Evolutionary conservation across 2,329 filamentous ascomycete species (phyloP), one percentile per base, ranked within the genome.

Genomic region (Penicillium sp.): DNA sequence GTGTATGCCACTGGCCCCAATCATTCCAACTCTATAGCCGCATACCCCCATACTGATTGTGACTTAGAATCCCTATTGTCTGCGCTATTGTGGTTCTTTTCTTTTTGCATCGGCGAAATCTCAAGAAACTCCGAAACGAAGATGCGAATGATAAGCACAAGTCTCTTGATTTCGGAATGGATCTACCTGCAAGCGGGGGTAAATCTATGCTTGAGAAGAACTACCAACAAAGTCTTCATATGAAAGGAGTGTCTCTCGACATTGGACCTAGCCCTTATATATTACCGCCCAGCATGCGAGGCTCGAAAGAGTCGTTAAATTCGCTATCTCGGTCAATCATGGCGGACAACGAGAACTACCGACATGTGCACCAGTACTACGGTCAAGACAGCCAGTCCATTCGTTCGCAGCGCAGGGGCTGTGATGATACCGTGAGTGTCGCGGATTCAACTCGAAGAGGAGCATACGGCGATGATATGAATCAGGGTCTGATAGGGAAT

Each of bases 121-220:
- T 91, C 45, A 87, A 85, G 74, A 92, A 88, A 71, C 83, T 92
- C 66, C 83, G 83, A 59, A 80, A 84, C 62, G 95, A 99, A 79
- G 95, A 99, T 79, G 84, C 85, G 19, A 88, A 90, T 65, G 93
- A 97, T 76, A 91, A 92, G 68, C 92, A 96, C 78, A 93, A 90
- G 73, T 95, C 92, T 0, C 85, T 98, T 73, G 95, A 99, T 76
- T 99, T 97, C 74, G 95, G 95, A 41, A 79, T 97, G 73, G 92
- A 90, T 60, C 76, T 81, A 64, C 72, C 60, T 46, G 62, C 63
- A 65, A 67, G 50, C 81, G 73, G 73, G 26, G 73, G 71, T 46
- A 84, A 81, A 83, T 84, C 81, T 29, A 84, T 91, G 72, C 88
- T 88, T 13, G 78, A 83, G 65, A 79, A 83, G 65, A 81, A 82